Evolutionary conservation across 148 eudicot genomes (phyloP).

Genomic region (Limonium bicolor): DNA sequence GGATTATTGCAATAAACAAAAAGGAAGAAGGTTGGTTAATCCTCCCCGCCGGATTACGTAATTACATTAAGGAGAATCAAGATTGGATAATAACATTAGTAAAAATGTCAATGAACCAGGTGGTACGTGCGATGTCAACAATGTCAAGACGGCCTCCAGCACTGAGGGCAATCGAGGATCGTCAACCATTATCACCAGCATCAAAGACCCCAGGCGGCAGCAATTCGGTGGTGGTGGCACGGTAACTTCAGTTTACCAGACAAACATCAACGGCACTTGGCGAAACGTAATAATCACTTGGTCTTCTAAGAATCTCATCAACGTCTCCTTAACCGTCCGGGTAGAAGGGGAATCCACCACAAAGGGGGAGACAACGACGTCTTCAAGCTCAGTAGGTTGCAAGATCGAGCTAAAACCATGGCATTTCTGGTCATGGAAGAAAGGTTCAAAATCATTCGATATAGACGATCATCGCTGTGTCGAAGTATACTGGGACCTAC

Average conservation of each 20-base stretch:
- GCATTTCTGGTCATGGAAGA: slow-evolving; percentile 86
- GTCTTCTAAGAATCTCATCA: slow-evolving; percentile 60
- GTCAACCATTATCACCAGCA: too few relatives aligned
- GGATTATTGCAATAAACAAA: too few relatives aligned
- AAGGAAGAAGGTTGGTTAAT: too few relatives aligned
- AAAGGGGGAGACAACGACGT: slow-evolving; percentile 15
- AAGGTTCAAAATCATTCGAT: slow-evolving; percentile 56
- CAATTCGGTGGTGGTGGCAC: slow-evolving; percentile 23
- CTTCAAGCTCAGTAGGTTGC: too few relatives aligned
- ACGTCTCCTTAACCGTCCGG: slow-evolving; percentile 31
- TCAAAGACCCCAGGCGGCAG: too few relatives aligned
- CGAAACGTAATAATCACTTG: slow-evolving; percentile 56
- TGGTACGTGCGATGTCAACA: too few relatives aligned
- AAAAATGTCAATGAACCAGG: too few relatives aligned
- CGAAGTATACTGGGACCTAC: slow-evolving; percentile 74
- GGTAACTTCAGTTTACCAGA: slow-evolving; percentile 39
- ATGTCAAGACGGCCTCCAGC: too few relatives aligned
- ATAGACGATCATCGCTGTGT: slow-evolving; percentile 23
- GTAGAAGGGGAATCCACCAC: slow-evolving; percentile 40
- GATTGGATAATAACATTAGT: too few relatives aligned
- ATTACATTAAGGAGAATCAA: too few relatives aligned
- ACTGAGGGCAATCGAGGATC: too few relatives aligned
- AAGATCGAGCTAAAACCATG: slow-evolving; percentile 83
- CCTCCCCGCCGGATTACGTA: too few relatives aligned
- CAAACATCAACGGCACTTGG: slow-evolving; percentile 65